A percentile compares a stretch with the other conserved stretches of the same genome.
Evolutionary conservation across 2,329 filamentous ascomycete species (phyloP).

Genomic region (Sordariomycetes sp.): DNA sequence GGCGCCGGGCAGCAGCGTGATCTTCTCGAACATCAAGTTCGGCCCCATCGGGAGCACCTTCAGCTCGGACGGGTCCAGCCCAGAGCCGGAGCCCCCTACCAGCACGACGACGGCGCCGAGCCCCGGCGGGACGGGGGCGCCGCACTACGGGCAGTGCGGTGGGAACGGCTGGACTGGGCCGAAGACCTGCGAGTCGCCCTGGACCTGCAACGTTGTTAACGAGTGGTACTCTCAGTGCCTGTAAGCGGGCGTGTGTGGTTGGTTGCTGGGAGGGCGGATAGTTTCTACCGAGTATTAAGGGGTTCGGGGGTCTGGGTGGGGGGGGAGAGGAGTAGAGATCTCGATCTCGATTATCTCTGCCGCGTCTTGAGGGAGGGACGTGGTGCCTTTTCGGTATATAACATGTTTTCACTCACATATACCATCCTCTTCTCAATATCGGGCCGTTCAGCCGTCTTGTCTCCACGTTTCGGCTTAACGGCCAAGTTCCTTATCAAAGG

Average conservation of each 20-base stretch:
- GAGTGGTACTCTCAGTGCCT: slow-evolving; percentile 30
- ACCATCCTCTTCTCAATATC: too few species aligned
- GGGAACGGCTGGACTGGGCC: slow-evolving; percentile 22
- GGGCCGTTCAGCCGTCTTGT: too few species aligned
- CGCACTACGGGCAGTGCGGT: slow-evolving; percentile 25
- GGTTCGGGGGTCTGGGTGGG: neutral
- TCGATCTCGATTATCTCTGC: too few species aligned
- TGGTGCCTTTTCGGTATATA: too few species aligned
- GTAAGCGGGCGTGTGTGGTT: slow-evolving; percentile 11
- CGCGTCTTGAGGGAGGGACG: too few species aligned
- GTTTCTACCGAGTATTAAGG: neutral
- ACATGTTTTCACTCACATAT: too few species aligned
- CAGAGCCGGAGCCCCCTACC: neutral
- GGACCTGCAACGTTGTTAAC: slow-evolving; percentile 24
- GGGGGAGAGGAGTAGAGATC: too few species aligned
- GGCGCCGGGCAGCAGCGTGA: slow-evolving; percentile 18
- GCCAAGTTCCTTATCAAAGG: too few species aligned
- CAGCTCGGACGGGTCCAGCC: neutral
- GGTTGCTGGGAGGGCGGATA: neutral
- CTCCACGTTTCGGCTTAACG: too few species aligned
- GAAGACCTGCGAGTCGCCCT: slow-evolving; percentile 21
- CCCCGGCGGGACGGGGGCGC: slow-evolving; percentile 10
- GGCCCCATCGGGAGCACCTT: slow-evolving; percentile 33
- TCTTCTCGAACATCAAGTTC: slow-evolving; percentile 38
- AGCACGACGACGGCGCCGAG: slow-evolving; percentile 11